Evolutionary conservation across 1,284 basidiomycete genomes (phyloP).

Genomic region (Lignosus rhinocerotis): DNA sequence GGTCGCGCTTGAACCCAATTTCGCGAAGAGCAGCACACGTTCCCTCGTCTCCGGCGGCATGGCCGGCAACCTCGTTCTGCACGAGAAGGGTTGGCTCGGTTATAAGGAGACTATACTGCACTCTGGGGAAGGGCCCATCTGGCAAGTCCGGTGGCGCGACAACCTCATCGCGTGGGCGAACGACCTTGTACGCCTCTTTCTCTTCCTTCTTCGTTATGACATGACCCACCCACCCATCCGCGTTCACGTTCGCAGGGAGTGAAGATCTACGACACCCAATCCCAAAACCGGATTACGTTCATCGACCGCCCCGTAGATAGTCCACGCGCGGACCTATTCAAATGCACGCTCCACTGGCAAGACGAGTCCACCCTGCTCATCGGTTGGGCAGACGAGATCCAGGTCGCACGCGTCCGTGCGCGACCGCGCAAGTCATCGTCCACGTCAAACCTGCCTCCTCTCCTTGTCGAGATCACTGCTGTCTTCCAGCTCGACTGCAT

Average conservation of each 20-base stretch:
- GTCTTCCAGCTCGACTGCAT: slow-evolving; percentile 96
- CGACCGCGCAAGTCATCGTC: slow-evolving; percentile 50
- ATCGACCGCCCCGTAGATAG: slow-evolving; percentile 83
- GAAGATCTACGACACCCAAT: slow-evolving; percentile 87
- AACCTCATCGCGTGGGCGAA: slow-evolving; percentile 96
- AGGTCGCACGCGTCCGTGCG: slow-evolving; percentile 80
- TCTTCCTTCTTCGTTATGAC: background rate
- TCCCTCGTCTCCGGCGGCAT: slow-evolving; percentile 93
- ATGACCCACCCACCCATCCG: background rate
- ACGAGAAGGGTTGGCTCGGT: slow-evolving; percentile 97
- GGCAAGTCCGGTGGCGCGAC: slow-evolving; percentile 87
- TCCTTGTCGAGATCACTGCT: slow-evolving; percentile 84
- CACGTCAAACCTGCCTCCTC: slow-evolving; percentile 49
- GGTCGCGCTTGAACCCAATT: slow-evolving; percentile 89
- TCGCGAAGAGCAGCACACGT: slow-evolving; percentile 79
- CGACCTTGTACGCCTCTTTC: slow-evolving; percentile 64
- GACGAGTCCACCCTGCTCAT: slow-evolving; percentile 89
- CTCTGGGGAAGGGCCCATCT: slow-evolving; percentile 92
- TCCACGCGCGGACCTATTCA: slow-evolving; percentile 91
- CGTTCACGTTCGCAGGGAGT: slow-evolving; percentile 63
- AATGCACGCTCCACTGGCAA: slow-evolving; percentile 90
- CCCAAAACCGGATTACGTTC: slow-evolving; percentile 82
- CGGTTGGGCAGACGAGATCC: slow-evolving; percentile 94
- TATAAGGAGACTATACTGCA: slow-evolving; percentile 90
- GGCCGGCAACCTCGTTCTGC: slow-evolving; percentile 82